phyloP scores from a whole-genome alignment of 208 protist species.

The Jaenimonas drosophilae region DNA sequence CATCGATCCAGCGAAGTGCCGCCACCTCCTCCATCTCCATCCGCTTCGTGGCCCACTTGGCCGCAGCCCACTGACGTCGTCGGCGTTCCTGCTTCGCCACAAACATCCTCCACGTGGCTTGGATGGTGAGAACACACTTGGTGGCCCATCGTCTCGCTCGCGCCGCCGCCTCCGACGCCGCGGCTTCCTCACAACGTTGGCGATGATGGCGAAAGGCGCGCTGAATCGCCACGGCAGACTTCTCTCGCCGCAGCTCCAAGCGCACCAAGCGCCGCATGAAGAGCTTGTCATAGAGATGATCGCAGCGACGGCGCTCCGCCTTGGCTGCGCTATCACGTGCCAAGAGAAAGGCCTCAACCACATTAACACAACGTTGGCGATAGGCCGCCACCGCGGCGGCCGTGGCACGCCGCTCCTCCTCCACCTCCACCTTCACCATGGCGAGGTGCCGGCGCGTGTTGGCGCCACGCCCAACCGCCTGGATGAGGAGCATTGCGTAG shows the following conservation, averaged over 20 bases:
- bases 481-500: constrained; percentile 22
- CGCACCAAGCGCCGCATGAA: constrained; percentile 16
- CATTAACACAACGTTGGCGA: not conserved
- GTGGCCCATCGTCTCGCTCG: constrained; percentile 9
- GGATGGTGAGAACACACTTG: constrained; percentile 15
- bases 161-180: constrained; percentile 6
- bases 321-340: constrained; percentile 3
- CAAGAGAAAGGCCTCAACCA: constrained; percentile 3
- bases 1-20: constrained; percentile 11
- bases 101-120: constrained; percentile 26
- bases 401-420: constrained; percentile 7
- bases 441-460: constrained; percentile 11
- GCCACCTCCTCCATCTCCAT: constrained; percentile 25
- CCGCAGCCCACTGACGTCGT: constrained; percentile 2
- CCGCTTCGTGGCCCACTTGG: constrained; percentile 15
- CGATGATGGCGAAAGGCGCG: constrained; percentile 21
- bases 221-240: constrained; percentile 27
- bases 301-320: constrained; percentile 5
- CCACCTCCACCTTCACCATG: not conserved
- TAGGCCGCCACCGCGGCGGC: constrained; percentile 1
- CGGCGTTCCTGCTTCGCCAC: constrained; percentile 12
- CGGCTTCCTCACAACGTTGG: constrained; percentile 8
- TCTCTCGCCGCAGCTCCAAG: constrained; percentile 26
- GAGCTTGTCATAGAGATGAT: constrained; percentile 19
- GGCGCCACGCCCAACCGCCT: constrained; percentile 22